Base-by-base conservation (phyloP, 805 yeast genomes). In the Kluyveromyces aestuarii region DNA sequence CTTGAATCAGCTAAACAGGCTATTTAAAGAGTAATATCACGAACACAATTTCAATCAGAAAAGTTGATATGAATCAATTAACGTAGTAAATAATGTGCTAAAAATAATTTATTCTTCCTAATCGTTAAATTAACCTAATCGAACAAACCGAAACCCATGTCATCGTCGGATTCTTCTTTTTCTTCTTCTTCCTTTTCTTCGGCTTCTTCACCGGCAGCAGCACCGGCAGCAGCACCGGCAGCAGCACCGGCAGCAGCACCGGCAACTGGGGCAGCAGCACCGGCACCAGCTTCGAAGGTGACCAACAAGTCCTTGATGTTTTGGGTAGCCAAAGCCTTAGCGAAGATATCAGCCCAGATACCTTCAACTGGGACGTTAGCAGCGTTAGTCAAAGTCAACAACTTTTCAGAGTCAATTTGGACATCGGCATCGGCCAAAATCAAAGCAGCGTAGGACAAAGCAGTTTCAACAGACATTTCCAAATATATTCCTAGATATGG, bases 391-490 rank as follows among this genome's bases (percentile, higher is more conserved):
- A 85, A 73, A 66, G 87, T 75, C 67, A 77, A 67, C 69, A 85
- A 79, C 79, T 84, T 84, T 70, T 82, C 90, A 63, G 89, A 61
- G 55, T 96, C 80, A 82, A 93, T 81, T 75, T 90, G 96, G 69
- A 88, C 77, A 69, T 88, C 96, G 68, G 97, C 87, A 72, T 91
- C 99, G 62, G 97, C 96, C 75, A 91, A 81, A 78, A 91, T 89
- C 75, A 91, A 83, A 70, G 98, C 96, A 73, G 99, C 98, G 86
- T 88, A 89, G 65, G 96, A 86, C 71, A 88, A 87, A 71, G 91
- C 82, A 69, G 95, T 81, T 81, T 89, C 96, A 55, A 71, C 62
- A 73, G 95, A 85, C 93, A 86, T 85, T 72, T 64, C 72, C 51
- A 45, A 46, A 46, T 41, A 41, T 40, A 45, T 41, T 45, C 49